Base-by-base conservation (phyloP, 2,329 filamentous ascomycete genomes). In the Byssochlamys sp. region DNA sequence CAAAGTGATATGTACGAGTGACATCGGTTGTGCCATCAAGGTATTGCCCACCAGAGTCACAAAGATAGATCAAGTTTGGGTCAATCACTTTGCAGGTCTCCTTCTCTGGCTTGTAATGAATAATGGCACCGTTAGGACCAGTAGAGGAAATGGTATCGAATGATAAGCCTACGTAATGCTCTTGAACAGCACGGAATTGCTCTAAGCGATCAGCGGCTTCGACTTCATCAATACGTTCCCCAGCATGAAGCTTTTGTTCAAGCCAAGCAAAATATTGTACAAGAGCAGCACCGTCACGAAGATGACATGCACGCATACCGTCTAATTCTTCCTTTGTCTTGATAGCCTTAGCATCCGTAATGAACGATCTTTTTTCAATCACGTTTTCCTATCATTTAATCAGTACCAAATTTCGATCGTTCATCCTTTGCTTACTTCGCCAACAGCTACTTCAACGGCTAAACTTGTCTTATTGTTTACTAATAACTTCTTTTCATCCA, bases 111-210 rank as follows among this genome's bases (percentile, higher is more conserved):
- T 88, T 89, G 78, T 99, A 99, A 71, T 99, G 94, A 58, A 99
- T 97, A 10, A 99, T 83, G 4, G 94, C 94, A 58, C 91, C 94
- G 71, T 94, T 96, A 1, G 92, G 77, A 2, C 94, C 94, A 0
- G 91, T 96, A 0, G 91, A 95, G 0, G 92, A 97, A 60, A 99
- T 99, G 1, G 94, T 97, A 63, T 91, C 86, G 68, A 99, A 99
- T 0, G 91, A 96, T 12, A 97, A 80, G 4, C 94, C 94, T 54
- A 89, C 89, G 71, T 91, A 99, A 61, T 89, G 80, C 58, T 91
- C 77, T 57, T 85, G 80, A 67, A 83, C 84, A 35, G 77, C 77
- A 50, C 76, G 72, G 56, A 76, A 75, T 56, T 73, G 80, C 71
- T 96, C 90, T 1, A 99, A 81, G 75, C 95, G 95, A 70, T 96